Evolutionary conservation across 2,329 filamentous ascomycete species (phyloP).

Genomic region (Rutstroemia sp.): DNA sequence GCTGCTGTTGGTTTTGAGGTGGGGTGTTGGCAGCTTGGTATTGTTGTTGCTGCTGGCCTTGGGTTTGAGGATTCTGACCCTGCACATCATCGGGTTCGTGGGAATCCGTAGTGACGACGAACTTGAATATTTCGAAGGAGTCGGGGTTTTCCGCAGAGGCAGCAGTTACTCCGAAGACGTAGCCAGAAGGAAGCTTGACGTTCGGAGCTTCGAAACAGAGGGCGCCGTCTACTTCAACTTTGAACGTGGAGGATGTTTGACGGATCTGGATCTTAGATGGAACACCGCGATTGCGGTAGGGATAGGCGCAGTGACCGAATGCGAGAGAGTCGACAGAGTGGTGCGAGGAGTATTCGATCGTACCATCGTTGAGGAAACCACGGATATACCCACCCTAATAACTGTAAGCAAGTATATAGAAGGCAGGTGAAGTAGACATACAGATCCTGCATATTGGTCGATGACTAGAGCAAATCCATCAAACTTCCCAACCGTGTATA

Average conservation of each 20-base stretch:
- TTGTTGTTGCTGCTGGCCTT: conserved; percentile 12
- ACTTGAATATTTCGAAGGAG: conserved; percentile 88
- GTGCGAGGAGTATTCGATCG: conserved; percentile 68
- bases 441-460: conserved; percentile 70
- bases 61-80: conserved; percentile 15
- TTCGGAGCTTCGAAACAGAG: conserved; percentile 79
- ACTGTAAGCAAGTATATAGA: not conserved
- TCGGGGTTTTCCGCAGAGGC: conserved; percentile 87
- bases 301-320: conserved; percentile 87
- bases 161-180: conserved; percentile 81
- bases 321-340: conserved; percentile 74
- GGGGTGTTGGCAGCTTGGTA: conserved; percentile 11
- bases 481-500: conserved; percentile 79
- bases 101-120: conserved; percentile 60
- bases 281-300: conserved; percentile 85
- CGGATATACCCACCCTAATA: conserved; percentile 67
- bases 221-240: conserved; percentile 72
- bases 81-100: conserved; percentile 26
- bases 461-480: conserved; percentile 86
- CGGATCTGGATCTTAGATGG: conserved; percentile 71
- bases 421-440: conserved; percentile 24
- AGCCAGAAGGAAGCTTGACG: conserved; percentile 70
- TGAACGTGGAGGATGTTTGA: conserved; percentile 59
- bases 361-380: conserved; percentile 90
- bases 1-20: conserved; percentile 30